Evolutionary conservation across 306 rosid genomes (phyloP), one percentile per base, ranked within the genome.

Genomic region (Lithocarpus polystachyus): DNA sequence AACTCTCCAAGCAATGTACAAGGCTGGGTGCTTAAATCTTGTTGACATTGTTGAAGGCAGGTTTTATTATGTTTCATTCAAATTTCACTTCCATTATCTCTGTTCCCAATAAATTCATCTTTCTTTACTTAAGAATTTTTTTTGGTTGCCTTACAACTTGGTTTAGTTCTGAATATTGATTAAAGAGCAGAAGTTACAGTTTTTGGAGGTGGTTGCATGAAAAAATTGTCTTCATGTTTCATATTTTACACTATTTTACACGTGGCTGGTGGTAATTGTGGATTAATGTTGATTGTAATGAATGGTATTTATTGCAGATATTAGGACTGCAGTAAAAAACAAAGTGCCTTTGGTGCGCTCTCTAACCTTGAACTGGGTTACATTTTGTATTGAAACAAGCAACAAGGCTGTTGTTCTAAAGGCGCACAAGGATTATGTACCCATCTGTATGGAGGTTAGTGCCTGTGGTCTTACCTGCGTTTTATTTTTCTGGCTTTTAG

Each of bases 291-390:
- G 76, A 75, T 53, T 78, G 24, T 68, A 75, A 68, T 67, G 40
- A 54, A 73, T 83, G 70, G 70, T 78, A 78, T 73, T 53, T 88
- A 40, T 79, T 82, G 83, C 96, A 96, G 99, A 96, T 82, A 76
- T 96, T 74, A 93, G 53, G 93, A 90, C 87, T 4, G 89, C 98
- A 70, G 86, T 90, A 55, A 96, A 96, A 90, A 91, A 96, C 78
- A 96, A 96, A 88, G 99, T 96, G 72, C 99, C 99, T 56, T 98
- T 96, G 70, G 99, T 96, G 75, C 96, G 99, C 57, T 96, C 99
- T 5, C 76, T 80, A 74, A 88, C 98, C 45, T 81, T 96, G 86
- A 88, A 88, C 72, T 96, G 99, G 99, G 91, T 96, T 74, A 86
- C 98, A 20, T 93, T 83, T 88, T 96, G 99, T 87, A 84, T 93